Base-by-base conservation (phyloP, 2,329 filamentous ascomycete genomes). In the Penicillium sp. region DNA sequence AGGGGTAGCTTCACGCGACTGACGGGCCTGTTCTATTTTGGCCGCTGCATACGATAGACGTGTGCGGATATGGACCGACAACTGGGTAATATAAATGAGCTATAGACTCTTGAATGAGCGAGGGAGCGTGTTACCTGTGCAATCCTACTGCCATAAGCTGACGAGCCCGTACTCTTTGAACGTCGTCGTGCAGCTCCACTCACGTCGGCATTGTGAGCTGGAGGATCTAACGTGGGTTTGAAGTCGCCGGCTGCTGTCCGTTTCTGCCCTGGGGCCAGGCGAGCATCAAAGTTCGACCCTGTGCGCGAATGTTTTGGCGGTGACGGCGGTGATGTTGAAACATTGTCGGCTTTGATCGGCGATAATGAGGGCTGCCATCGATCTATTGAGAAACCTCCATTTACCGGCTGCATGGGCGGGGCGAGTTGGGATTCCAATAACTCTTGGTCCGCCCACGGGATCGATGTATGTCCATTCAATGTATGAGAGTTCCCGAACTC, bases 31-130 rank as follows among this genome's bases (percentile, higher is more conserved):
- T 70, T 91, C 90, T 39, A 97, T 89, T 74, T 96, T 97, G 70
- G 95, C 83, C 83, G 96, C 94, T 61, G 93, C 93, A 73, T 97
- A 97, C 7, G 91, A 90, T 29, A 97, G 82, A 66, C 91, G 89
- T 49, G 91, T 87, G 69, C 88, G 89, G 50, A 97, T 82, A 69
- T 93, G 89, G 53, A 87, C 84, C 39, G 90, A 91, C 52, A 90
- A 78, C 89, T 92, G 71, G 44, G 66, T 59, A 47, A 57, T 40
- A 60, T 22, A 50, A 31, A 60, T 71, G 50, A 70, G 65, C 54
- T 65, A 52, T 43, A 40, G 38, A 32, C 32, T 24, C 16, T 18
- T 9, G 16, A 22, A 10, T 11, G 40, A 46, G 13, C 24, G 20
- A 16, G 47, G 37, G 56, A 16, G 35, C 18, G 7, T 13, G n/a